These are phyloP conservation scores for Talaromyces pinophilus DNA, from an alignment of 2,329 filamentous ascomycete genomes.

Conservation along the genomic window DNA sequence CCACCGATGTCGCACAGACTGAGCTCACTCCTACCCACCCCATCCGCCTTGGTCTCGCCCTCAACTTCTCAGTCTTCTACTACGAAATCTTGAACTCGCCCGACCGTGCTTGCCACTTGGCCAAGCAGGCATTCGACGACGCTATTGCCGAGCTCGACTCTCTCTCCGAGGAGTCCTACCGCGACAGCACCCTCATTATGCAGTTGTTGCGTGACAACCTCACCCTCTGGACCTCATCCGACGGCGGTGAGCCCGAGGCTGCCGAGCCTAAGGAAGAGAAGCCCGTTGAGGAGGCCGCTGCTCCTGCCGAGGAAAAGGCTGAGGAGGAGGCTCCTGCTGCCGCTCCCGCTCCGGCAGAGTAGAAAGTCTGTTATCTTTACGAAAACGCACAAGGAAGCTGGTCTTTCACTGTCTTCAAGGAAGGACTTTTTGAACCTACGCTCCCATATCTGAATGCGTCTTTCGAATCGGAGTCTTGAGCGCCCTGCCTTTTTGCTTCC, in stretches of 20 bases:
- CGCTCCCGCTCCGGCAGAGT: conserved; percentile 22
- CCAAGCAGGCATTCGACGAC: conserved; percentile 98
- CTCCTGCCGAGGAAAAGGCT: conserved; percentile 42
- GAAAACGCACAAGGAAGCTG: conserved; percentile 13
- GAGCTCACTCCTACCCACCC: conserved; percentile 97
- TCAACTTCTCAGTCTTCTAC: conserved; percentile 99
- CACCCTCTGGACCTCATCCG: conserved; percentile 95
- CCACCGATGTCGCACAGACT: conserved; percentile 96
- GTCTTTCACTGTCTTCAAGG: conserved; percentile 3
- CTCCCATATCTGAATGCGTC: conserved; percentile 21
- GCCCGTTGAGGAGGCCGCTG: conserved; percentile 51
- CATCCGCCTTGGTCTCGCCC: conserved; percentile 93
- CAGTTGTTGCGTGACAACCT: conserved; percentile 98
- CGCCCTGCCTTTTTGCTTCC: conserved; percentile 4
- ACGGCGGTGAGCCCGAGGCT: conserved; percentile 70
- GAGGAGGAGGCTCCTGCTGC: conserved; percentile 39
- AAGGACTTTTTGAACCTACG: not conserved
- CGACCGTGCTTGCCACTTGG: conserved; percentile 94
- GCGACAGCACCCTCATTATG: conserved; percentile 99
- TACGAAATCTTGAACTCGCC: conserved; percentile 99
- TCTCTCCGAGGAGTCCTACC: conserved; percentile 96
- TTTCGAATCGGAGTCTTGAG: conserved; percentile 30
- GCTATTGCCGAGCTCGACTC: conserved; percentile 98
- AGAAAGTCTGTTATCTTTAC: conserved; percentile 7
- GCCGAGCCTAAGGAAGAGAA: conserved; percentile 64